phyloP scores from a whole-genome alignment of 768 basidiomycete genomes.

The Panus rudis region DNA sequence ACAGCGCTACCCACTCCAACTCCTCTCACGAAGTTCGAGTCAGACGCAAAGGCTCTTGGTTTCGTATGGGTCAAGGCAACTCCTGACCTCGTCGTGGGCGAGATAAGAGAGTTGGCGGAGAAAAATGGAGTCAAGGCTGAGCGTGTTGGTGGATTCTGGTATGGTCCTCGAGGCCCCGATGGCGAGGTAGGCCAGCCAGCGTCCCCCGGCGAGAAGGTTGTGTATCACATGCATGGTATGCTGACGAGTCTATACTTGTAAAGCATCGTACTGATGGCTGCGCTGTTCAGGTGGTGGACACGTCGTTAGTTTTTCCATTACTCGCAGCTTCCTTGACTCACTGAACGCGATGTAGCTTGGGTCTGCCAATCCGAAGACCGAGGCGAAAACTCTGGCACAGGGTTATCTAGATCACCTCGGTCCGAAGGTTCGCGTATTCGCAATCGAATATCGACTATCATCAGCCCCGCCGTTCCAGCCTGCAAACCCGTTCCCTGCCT shows the following conservation, averaged over 20 bases:
- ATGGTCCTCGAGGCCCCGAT: conserved; percentile 3
- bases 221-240: conserved; percentile 16
- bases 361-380: neutral
- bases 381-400: neutral
- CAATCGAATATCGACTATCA: conserved; percentile 43
- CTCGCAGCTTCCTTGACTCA: neutral
- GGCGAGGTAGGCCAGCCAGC: conserved; percentile 5
- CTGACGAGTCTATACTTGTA: conserved; percentile 6
- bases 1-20: neutral
- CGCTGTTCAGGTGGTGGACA: conserved; percentile 22
- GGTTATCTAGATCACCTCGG: neutral
- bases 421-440: conserved; percentile 21
- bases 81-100: conserved; percentile 15
- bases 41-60: conserved; percentile 1
- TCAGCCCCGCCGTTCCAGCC: conserved; percentile 20
- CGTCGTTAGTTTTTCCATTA: conserved; percentile 8
- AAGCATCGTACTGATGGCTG: conserved; percentile 7
- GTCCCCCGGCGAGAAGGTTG: conserved; percentile 14
- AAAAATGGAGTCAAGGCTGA: conserved; percentile 16
- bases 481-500: conserved; percentile 43
- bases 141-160: conserved; percentile 20
- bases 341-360: neutral
- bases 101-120: conserved; percentile 20
- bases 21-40: neutral
- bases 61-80: conserved; percentile 10